These are phyloP conservation scores for Piromyces finnis DNA, from an alignment of 192 early-diverging fungal species.

Conservation along the genomic window DNA sequence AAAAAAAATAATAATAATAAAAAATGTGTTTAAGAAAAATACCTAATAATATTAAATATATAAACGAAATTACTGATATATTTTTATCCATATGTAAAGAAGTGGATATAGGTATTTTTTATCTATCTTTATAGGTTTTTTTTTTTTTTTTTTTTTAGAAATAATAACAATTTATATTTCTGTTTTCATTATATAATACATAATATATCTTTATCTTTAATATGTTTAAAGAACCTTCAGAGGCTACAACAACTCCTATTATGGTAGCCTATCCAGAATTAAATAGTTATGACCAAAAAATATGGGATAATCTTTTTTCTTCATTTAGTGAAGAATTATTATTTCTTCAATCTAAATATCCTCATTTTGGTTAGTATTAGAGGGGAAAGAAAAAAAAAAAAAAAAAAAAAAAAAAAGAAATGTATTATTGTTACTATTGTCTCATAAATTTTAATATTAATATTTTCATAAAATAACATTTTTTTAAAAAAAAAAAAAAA, in stretches of 20 bases:
- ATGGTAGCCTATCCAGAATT: not conserved
- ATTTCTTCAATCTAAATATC: not conserved
- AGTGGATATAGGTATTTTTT: not conserved
- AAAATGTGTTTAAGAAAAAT: not conserved
- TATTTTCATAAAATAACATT: too few species aligned
- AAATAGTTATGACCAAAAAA: not conserved
- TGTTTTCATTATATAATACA: too few species aligned
- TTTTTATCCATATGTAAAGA: not conserved
- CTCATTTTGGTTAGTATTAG: not conserved
- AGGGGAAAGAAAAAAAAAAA: too few species aligned
- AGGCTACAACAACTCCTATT: not conserved
- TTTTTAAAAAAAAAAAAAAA: too few species aligned
- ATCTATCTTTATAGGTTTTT: too few species aligned
- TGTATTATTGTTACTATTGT: too few species aligned
- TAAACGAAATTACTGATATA: not conserved
- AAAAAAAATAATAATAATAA: not conserved
- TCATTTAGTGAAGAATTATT: not conserved
- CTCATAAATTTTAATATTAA: too few species aligned
- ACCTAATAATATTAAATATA: not conserved
- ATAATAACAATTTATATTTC: too few species aligned
- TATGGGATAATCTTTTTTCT: not conserved
- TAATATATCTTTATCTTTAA: too few species aligned
- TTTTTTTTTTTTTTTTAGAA: not conserved
- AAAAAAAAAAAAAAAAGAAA: too few species aligned
- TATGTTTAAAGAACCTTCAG: not conserved